Evolutionary conservation across 345 rosid species (phyloP), one percentile per base, ranked within the genome.

Genomic region (Brassica carinata): DNA sequence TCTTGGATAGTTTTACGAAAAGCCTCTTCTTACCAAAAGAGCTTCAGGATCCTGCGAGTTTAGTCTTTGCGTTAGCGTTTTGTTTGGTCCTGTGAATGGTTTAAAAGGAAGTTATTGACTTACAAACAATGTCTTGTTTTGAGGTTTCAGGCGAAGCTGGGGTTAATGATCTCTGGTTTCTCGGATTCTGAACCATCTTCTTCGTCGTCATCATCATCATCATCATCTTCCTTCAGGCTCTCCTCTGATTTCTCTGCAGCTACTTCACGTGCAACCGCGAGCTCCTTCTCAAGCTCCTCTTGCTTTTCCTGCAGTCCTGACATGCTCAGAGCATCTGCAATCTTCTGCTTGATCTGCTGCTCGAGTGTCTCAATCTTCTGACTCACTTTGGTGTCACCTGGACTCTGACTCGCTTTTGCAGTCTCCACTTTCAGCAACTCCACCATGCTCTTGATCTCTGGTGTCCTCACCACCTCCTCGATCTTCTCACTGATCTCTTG

Each of bases 341-440:
- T 83, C 87, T 69, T 90, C 75, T 77, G 82, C 85, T 84, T 90
- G 74, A 91, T 90, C 81, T 92, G 88, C 55, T 88, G 83, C 81
- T 85, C 85, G 59, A 90, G 85, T 69, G 89, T 81, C 71, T 84
- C 87, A 14, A 93, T 89, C 84, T 85, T 87, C 66, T 72, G 78
- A 81, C 79, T 86, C 38, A 89, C 77, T 19, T 72, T 73, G 2
- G 83, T 73, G 2, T 5, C 71, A 75, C 84, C 90, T 26, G 94
- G 91, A 0, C 62, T 83, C 45, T 84, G 62, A 73, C 88, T 90
- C 3, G 89, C 94, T 85, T 85, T 90, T 27, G 84, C 90, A 11
- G 74, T 76, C 85, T 89, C 93, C 77, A 89, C 76, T 82, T 89
- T 90, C 84, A 90, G 88, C 48, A 84, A 79, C 86, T 88, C 89